These are phyloP conservation scores for Lathyrus sativus DNA, from an alignment of 306 rosid species.

Conservation along the genomic window DNA sequence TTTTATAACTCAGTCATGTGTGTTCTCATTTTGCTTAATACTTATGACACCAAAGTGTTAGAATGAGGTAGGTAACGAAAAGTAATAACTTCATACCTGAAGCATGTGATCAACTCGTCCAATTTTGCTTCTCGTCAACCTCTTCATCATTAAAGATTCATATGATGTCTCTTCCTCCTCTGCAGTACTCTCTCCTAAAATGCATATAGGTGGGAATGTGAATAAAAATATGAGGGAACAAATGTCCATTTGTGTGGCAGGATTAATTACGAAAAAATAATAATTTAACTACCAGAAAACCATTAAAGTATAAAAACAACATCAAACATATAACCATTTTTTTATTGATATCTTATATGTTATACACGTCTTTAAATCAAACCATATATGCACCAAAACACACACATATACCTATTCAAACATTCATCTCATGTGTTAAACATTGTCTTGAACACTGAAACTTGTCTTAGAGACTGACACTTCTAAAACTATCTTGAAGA, in stretches of 20 bases:
- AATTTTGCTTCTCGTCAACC: constrained; percentile 73
- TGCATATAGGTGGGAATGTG: constrained; percentile 21
- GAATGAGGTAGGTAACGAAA: constrained; percentile 24
- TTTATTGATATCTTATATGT: constrained; percentile 18
- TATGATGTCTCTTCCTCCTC: constrained; percentile 70
- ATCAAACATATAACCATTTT: constrained; percentile 13
- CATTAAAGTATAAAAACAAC: constrained; percentile 27
- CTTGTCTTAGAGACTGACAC: background rate
- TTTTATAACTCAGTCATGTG: constrained; percentile 7
- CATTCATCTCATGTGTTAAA: background rate
- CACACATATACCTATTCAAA: background rate
- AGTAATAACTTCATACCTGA: constrained; percentile 54
- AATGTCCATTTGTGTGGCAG: constrained; percentile 25
- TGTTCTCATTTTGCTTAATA: constrained; percentile 20
- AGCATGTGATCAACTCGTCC: no score
- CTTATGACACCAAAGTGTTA: constrained; percentile 27
- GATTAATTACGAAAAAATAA: constrained; percentile 26
- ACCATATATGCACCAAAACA: constrained; percentile 5
- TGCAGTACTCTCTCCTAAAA: constrained; percentile 55
- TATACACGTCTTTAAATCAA: constrained; percentile 16
- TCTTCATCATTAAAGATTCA: constrained; percentile 83
- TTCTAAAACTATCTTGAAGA: background rate
- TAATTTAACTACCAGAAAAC: constrained; percentile 12
- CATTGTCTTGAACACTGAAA: background rate
- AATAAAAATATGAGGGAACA: constrained; percentile 23